Conservation (phyloP, 768 basidiomycete genomes). For the Chlorophyllum brunneum region DNA sequence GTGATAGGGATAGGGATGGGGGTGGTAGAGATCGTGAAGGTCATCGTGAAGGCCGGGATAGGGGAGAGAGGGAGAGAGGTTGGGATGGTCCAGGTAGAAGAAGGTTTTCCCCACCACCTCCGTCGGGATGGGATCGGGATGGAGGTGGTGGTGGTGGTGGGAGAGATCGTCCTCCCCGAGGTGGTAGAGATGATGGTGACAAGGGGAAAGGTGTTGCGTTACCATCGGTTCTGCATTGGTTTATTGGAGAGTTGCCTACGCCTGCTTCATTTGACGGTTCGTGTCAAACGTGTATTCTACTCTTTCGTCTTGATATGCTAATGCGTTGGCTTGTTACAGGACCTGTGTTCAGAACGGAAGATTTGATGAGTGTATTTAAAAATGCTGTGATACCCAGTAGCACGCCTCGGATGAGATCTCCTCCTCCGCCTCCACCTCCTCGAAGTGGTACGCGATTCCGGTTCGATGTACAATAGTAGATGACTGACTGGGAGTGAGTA, state of each 20-base stretch:
- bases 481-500: constrained; percentile 17
- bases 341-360: constrained; percentile 86
- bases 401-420: constrained; percentile 45
- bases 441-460: constrained; percentile 9
- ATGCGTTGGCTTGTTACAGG: constrained; percentile 40
- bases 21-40: constrained; percentile 14
- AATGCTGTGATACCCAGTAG: constrained; percentile 77
- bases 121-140: constrained; percentile 40
- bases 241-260: constrained; percentile 76
- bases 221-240: constrained; percentile 71
- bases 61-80: constrained; percentile 27
- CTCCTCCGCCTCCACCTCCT: constrained; percentile 59
- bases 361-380: constrained; percentile 81
- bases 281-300: constrained; percentile 20
- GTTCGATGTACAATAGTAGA: constrained; percentile 1
- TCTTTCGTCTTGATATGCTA: constrained; percentile 7
- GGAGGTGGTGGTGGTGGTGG: constrained; percentile 16
- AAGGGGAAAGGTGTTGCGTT: constrained; percentile 29
- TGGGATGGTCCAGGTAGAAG: constrained; percentile 44
- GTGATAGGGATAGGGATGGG: constrained; percentile 23
- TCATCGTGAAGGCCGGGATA: constrained; percentile 15
- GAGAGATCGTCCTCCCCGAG: constrained; percentile 17
- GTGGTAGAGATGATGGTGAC: constrained; percentile 26
- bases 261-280: constrained; percentile 79
- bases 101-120: constrained; percentile 42